phyloP scores from a whole-genome alignment of 2,329 filamentous ascomycete species.

The Venturia carpophila region DNA sequence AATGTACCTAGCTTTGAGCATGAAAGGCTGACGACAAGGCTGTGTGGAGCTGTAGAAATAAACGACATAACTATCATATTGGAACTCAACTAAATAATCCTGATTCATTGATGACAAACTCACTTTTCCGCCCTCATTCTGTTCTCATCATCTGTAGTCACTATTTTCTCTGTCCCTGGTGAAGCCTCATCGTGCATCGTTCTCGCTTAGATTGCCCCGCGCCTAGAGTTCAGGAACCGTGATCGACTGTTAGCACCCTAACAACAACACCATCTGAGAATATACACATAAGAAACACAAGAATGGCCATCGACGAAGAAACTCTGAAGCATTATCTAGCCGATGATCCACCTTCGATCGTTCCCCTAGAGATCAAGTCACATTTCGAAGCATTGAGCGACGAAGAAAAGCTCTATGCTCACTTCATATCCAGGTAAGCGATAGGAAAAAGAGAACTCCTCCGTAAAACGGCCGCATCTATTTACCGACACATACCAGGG shows the following conservation, averaged over 20 bases:
- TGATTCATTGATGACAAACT: too few relatives aligned
- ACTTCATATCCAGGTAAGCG: constrained; percentile 46
- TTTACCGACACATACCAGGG: constrained; percentile 25
- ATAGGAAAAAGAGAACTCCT: background rate
- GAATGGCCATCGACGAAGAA: constrained; percentile 35
- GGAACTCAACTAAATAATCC: too few relatives aligned
- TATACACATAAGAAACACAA: background rate
- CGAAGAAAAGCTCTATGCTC: constrained; percentile 81
- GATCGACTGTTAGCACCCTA: too few relatives aligned
- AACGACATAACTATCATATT: too few relatives aligned
- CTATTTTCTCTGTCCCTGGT: too few relatives aligned
- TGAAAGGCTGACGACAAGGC: constrained; percentile 12
- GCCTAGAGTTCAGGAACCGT: too few relatives aligned
- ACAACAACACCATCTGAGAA: background rate
- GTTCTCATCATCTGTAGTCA: too few relatives aligned
- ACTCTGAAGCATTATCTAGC: constrained; percentile 67
- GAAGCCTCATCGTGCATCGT: too few relatives aligned
- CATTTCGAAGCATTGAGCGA: constrained; percentile 76
- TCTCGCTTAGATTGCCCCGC: too few relatives aligned
- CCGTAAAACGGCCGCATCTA: too few relatives aligned
- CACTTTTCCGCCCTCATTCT: too few relatives aligned
- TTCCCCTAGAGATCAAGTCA: constrained; percentile 80
- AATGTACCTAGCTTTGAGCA: background rate
- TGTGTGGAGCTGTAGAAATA: background rate
- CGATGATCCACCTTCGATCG: constrained; percentile 81